phyloP scores from a whole-genome alignment of 345 rosid genomes.

The Citrus hindsii region DNA sequence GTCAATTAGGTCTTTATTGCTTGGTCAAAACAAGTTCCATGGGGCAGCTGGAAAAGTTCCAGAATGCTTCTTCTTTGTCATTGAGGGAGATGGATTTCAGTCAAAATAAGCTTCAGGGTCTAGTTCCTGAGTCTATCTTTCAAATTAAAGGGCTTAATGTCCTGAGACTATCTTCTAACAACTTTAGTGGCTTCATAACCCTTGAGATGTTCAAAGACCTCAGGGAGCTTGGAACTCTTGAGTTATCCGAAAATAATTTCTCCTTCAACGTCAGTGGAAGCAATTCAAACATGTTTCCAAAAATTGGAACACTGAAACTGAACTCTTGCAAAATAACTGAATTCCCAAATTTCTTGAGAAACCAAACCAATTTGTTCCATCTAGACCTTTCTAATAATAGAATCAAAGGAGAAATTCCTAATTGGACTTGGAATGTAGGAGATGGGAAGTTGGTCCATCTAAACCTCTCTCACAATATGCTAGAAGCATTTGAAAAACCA shows the following conservation, averaged over 20 bases:
- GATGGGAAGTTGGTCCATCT: background rate
- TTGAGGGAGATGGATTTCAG: background rate
- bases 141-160: background rate
- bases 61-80: slow-evolving; percentile 6
- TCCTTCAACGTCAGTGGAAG: background rate
- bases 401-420: slow-evolving; percentile 19
- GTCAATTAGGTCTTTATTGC: background rate
- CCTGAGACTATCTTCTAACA: background rate
- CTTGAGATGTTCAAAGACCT: slow-evolving; percentile 10
- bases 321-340: slow-evolving; percentile 20
- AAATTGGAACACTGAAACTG: background rate
- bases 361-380: background rate
- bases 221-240: background rate
- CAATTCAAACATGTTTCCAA: background rate
- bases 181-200: slow-evolving; percentile 12
- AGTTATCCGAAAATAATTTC: slow-evolving; percentile 11
- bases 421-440: slow-evolving; percentile 10
- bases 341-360: slow-evolving; percentile 18
- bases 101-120: slow-evolving; percentile 11
- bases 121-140: slow-evolving; percentile 16
- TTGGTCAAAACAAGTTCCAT: background rate
- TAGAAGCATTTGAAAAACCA: background rate
- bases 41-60: slow-evolving; percentile 1
- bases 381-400: slow-evolving; percentile 17
- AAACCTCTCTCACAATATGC: slow-evolving; percentile 4